phyloP scores from a whole-genome alignment of 208 protist species.

The Leishmania amazonensis region DNA sequence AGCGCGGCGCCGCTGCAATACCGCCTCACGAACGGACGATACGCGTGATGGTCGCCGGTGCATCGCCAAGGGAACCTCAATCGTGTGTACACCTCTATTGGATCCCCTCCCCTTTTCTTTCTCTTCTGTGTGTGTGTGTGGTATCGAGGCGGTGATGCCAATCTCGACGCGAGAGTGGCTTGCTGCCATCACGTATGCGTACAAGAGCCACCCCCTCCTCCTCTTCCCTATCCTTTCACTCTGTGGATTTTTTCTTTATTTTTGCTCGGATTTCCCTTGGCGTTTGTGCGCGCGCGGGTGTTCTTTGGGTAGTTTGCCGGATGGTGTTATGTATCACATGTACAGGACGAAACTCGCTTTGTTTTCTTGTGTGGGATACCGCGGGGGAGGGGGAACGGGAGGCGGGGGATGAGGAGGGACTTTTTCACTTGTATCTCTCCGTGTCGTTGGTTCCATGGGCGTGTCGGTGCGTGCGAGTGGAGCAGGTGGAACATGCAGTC shows the following conservation, averaged over 20 bases:
- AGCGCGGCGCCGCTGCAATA: neutral
- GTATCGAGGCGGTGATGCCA: neutral
- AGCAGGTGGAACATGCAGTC: no score
- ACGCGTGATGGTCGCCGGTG: neutral
- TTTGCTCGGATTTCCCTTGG: neutral
- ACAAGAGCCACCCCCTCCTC: neutral
- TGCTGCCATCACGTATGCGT: neutral
- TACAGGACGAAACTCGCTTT: neutral
- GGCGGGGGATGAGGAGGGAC: neutral
- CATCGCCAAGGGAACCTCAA: neutral
- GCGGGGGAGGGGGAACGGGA: neutral
- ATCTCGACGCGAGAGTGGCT: neutral
- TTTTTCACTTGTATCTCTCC: no score
- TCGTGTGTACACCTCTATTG: neutral
- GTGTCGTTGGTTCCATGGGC: neutral
- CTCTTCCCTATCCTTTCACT: neutral
- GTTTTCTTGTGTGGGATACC: neutral
- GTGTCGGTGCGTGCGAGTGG: neutral
- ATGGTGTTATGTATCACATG: neutral
- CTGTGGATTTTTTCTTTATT: neutral
- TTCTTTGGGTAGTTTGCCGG: no score
- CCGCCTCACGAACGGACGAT: neutral
- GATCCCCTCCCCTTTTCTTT: neutral
- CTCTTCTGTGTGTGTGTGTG: neutral
- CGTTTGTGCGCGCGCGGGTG: neutral